These are phyloP conservation scores for Pseudodiploospora longispora DNA, from an alignment of 2,329 filamentous ascomycete species.

Conservation along the genomic window DNA sequence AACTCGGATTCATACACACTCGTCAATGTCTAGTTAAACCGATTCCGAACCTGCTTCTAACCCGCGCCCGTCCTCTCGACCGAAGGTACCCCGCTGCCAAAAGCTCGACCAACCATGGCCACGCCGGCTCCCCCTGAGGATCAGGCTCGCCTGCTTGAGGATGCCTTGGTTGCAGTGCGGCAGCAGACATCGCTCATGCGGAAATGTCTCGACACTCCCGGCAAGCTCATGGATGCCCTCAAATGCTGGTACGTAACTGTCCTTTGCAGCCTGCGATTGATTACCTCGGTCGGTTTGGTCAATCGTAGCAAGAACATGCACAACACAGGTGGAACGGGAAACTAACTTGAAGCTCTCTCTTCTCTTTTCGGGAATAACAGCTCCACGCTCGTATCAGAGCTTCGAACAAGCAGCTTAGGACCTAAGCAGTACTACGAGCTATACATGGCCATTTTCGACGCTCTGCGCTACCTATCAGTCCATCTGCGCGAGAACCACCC, in stretches of 20 bases:
- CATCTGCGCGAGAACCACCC: constrained; percentile 97
- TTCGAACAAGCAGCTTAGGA: constrained; percentile 93
- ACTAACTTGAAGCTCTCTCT: neutral
- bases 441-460: constrained; percentile 99
- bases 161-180: constrained; percentile 91
- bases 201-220: constrained; percentile 91
- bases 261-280: neutral
- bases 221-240: constrained; percentile 98
- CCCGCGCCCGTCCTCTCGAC: constrained; percentile 10
- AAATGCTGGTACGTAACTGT: constrained; percentile 81
- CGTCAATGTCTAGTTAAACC: constrained; percentile 17
- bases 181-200: constrained; percentile 97
- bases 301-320: too few relatives aligned
- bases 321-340: too few relatives aligned
- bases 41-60: constrained; percentile 8
- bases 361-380: constrained; percentile 37
- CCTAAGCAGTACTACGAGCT: constrained; percentile 99
- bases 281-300: constrained; percentile 1
- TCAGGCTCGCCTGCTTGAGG: constrained; percentile 88
- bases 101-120: constrained; percentile 27
- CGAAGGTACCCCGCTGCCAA: constrained; percentile 24
- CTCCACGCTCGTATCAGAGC: constrained; percentile 95
- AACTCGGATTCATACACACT: neutral
- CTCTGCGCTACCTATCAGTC: constrained; percentile 88
- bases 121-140: constrained; percentile 63